Evolutionary conservation across 2,329 filamentous ascomycete genomes (phyloP), one percentile per base, ranked within the genome.

Genomic region (Xylariales sp.): DNA sequence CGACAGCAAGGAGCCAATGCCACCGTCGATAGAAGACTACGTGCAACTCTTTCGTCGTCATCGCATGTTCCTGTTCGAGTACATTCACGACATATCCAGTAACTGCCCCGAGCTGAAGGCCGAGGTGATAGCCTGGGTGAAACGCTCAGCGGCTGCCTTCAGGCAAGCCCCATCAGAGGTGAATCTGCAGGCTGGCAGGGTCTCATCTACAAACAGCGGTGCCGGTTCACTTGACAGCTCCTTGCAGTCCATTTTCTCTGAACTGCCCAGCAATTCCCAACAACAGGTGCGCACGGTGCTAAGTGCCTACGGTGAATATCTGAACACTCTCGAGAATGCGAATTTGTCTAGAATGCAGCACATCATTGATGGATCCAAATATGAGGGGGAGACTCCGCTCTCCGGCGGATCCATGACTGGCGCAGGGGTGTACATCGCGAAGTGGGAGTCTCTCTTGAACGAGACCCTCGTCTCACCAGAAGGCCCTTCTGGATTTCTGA

Each of bases 371-470:
- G 29, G 45, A 14, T 34, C 40, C 28, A 36, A 39, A 30, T 29
- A 12, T 30, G 34, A 44, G 27, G 43, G 51, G 25, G 53, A 57
- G 4, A 23, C 14, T 6, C 10, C 30, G 19, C 21, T 33, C 13
- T 15, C 24, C 24, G 32, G 27, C 4, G 36, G 41, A 5, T 44
- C 64, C 24, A 72, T 73, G 37, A 70, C 69, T 17, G 85, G 84
- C 0, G 85, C 86, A 0, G 86, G 86, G 2, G 76, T 84, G 32
- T 90, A 85, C 53, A 72, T 89, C 17, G 70, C 76, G 2, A 73
- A 79, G 34, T 90, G 86, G 85, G 82, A 88, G 54, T 66, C 74
- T 1, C 65, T 89, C 6, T 66, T 90, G 4, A 81, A 89, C 53
- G 65, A 71, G n/a, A 86, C 85, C 0, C 57, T 71, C 31, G 80